These are phyloP conservation scores for Alternaria metachromatica DNA, from an alignment of 2,329 filamentous ascomycete genomes.

Conservation along the genomic window DNA sequence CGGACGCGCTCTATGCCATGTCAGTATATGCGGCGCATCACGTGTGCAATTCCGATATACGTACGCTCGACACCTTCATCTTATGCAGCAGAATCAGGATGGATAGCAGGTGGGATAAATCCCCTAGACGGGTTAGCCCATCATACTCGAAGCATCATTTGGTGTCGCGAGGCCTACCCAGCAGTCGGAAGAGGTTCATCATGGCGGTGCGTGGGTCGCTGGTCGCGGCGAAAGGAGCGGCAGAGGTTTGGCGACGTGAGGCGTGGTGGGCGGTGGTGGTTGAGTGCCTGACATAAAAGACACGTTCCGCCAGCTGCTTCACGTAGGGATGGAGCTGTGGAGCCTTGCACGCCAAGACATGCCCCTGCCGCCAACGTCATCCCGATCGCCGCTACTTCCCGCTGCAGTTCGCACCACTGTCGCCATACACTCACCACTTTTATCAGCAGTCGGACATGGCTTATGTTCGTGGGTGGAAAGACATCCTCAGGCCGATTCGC, in stretches of 20 bases:
- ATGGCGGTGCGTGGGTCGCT: slow-evolving; percentile 41
- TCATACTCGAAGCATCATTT: neutral
- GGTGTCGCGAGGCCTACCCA: slow-evolving; percentile 56
- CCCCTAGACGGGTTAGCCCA: slow-evolving; percentile 64
- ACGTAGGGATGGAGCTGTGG: slow-evolving; percentile 26
- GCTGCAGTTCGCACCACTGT: slow-evolving; percentile 4
- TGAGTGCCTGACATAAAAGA: slow-evolving; percentile 39
- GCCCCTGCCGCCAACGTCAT: slow-evolving; percentile 29
- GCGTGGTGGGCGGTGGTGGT: slow-evolving; percentile 16
- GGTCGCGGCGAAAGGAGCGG: slow-evolving; percentile 21
- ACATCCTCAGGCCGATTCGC: slow-evolving; percentile 48
- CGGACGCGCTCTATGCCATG: slow-evolving; percentile 80
- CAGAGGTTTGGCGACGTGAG: slow-evolving; percentile 21
- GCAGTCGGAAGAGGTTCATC: slow-evolving; percentile 75
- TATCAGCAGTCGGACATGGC: slow-evolving; percentile 21
- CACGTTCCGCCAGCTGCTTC: slow-evolving; percentile 43
- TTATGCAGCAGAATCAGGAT: slow-evolving; percentile 96
- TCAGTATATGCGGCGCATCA: slow-evolving; percentile 6
- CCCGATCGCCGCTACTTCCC: slow-evolving; percentile 20
- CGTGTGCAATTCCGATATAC: slow-evolving; percentile 36
- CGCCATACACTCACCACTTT: neutral
- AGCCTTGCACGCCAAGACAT: slow-evolving; percentile 42
- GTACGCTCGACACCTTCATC: slow-evolving; percentile 86
- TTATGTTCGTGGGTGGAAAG: slow-evolving; percentile 45
- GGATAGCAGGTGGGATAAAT: slow-evolving; percentile 93